Evolutionary conservation across 1,139 yeast genomes (phyloP).

Genomic region (Suzukiozyma palmioleophila): DNA sequence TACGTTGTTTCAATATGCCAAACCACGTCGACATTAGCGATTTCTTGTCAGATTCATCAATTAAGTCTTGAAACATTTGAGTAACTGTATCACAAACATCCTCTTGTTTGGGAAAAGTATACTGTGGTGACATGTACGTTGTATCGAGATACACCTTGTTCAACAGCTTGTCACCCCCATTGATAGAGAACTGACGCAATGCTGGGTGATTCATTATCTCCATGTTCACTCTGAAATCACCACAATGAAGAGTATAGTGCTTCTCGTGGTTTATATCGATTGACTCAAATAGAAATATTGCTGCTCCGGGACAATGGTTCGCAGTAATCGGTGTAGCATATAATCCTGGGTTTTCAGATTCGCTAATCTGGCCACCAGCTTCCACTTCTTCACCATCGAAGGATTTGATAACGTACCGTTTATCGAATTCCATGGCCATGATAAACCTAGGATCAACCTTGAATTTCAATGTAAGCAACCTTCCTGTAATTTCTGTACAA

Average conservation of each 20-base stretch:
- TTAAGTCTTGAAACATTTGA: slow-evolving; percentile 43
- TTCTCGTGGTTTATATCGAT: slow-evolving; percentile 19
- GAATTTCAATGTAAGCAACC: slow-evolving; percentile 50
- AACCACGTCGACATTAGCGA: slow-evolving; percentile 33
- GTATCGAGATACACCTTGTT: slow-evolving; percentile 79
- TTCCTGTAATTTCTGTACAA: slow-evolving; percentile 67
- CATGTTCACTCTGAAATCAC: slow-evolving; percentile 76
- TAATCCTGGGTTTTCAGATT: slow-evolving; percentile 35
- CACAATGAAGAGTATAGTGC: slow-evolving; percentile 67
- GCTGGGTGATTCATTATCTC: slow-evolving; percentile 36
- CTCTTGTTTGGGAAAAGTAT: slow-evolving; percentile 75
- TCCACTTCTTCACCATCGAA: slow-evolving; percentile 8
- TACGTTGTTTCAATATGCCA: slow-evolving; percentile 33
- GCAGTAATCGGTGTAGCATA: slow-evolving; percentile 71
- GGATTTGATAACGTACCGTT: slow-evolving; percentile 25
- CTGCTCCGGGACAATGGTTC: slow-evolving; percentile 96
- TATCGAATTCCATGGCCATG: slow-evolving; percentile 41
- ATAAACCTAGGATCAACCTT: slow-evolving; percentile 53
- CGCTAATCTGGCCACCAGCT: slow-evolving; percentile 14
- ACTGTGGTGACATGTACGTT: slow-evolving; percentile 73
- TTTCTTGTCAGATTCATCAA: slow-evolving; percentile 21
- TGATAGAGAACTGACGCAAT: slow-evolving; percentile 28
- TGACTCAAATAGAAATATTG: slow-evolving; percentile 68
- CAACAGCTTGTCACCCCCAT: slow-evolving; percentile 10
- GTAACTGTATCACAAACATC: slow-evolving; percentile 59